Conservation (phyloP, 768 basidiomycete species). For the Mycena maculata region DNA sequence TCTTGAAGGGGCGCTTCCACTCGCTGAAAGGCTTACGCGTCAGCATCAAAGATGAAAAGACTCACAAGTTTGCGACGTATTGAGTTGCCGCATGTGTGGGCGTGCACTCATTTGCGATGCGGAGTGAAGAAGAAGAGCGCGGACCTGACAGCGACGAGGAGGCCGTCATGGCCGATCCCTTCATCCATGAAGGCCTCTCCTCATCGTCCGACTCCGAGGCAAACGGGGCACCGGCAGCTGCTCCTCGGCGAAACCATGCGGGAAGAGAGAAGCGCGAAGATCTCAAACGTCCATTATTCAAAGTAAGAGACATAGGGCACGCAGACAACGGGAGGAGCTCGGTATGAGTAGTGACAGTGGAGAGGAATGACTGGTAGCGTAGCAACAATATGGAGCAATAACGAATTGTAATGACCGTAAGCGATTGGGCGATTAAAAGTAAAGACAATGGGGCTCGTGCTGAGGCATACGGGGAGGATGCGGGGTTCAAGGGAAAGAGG, state of each 20-base stretch:
- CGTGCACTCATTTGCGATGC: conserved; percentile 38
- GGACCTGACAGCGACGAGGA: conserved; percentile 10
- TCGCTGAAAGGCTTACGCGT: conserved; percentile 6
- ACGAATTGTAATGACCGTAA: not conserved
- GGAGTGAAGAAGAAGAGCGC: conserved; percentile 34
- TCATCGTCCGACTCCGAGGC: no score
- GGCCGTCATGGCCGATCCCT: no score
- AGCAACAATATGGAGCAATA: not conserved
- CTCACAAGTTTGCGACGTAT: no score
- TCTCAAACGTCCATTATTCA: not conserved
- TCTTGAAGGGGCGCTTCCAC: conserved; percentile 4
- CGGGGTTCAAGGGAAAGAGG: no score
- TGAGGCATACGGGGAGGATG: no score
- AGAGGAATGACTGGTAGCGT: not conserved
- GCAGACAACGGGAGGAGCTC: not conserved
- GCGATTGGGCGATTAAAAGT: not conserved
- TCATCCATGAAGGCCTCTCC: no score
- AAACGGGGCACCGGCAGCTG: not conserved
- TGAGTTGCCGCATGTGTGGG: conserved; percentile 39
- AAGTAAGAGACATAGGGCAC: not conserved
- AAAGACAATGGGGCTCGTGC: not conserved
- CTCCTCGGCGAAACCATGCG: not conserved
- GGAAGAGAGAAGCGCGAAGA: not conserved
- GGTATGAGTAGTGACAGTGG: not conserved
- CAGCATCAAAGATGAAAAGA: conserved; percentile 34